Base-by-base conservation (phyloP, 2,329 filamentous ascomycete species). In the Rhynchosporium secalis region DNA sequence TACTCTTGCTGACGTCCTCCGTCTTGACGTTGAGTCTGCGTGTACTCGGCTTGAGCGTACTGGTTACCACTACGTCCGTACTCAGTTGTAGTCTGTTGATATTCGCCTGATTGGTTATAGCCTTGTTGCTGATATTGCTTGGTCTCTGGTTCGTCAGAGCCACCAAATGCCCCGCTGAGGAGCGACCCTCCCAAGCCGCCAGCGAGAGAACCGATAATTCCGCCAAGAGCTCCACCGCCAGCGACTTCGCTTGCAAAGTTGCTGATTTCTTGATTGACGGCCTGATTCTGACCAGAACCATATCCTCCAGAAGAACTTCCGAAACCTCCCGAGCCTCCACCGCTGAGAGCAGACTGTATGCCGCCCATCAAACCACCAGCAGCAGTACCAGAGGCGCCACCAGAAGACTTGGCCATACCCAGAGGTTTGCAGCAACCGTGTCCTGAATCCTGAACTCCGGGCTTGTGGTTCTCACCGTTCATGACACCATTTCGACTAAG, bases 391-490 rank as follows among this genome's bases (percentile, higher is more conserved):
- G 83, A 82, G 15, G 20, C 41, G 8, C 79, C 79, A 51, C 78
- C 78, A 13, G 83, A 82, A 67, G 77, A 77, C 76, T 90, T 92
- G 66, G 87, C 86, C 84, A 96, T 90, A 66, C 87, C 84, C 10
- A 96, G 80, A 15, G 86, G 86, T 76, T 92, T 92, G 64, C 90
- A 87, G 64, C 78, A 80, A 72, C 92, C 96, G 73, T 96, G 91
- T 5, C 93, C 93, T 58, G 84, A 87, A 75, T 97, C 92, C 15
- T 92, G 78, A 10, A 94, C 88, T 33, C 91, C 91, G 70, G 91
- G 87, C 76, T 91, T 94, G 78, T 97, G 93, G 76, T 97, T 97
- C 64, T 88, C 81, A 15, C 90, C 90, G 52, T 85, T 80, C 74
- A 86, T 75, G 56, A 97, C 91, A 62, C 94, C 93, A 0, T 89